Conservation (phyloP, 768 basidiomycete species). For the Rhodotorula babjevae region DNA sequence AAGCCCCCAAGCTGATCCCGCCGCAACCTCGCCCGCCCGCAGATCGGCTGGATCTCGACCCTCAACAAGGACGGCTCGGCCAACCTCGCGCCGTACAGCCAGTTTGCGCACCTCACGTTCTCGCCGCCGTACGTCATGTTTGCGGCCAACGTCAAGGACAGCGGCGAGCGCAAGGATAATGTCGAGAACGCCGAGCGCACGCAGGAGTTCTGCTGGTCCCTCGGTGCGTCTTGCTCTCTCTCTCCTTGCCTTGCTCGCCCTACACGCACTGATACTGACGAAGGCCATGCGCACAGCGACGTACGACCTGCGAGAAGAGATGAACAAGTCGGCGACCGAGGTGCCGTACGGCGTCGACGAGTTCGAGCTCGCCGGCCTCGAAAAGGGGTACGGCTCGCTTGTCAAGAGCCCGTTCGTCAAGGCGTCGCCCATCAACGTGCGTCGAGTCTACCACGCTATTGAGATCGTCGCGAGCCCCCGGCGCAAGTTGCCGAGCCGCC, state of each 20-base stretch:
- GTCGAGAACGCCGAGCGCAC: slow-evolving; percentile 2
- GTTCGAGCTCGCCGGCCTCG: slow-evolving; percentile 5
- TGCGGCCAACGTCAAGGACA: slow-evolving; percentile 4
- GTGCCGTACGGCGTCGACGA: slow-evolving; percentile 13
- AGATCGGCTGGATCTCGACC: slow-evolving; percentile 26
- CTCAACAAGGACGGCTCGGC: slow-evolving; percentile 6
- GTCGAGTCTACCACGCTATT: neutral
- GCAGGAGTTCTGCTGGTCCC: slow-evolving; percentile 15
- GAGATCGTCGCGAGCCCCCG: too few species aligned
- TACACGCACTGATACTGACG: neutral
- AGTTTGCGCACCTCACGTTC: slow-evolving; percentile 9
- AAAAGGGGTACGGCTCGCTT: neutral
- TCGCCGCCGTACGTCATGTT: slow-evolving; percentile 19
- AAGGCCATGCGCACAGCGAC: neutral
- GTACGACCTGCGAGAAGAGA: slow-evolving; percentile 11
- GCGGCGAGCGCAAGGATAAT: slow-evolving; percentile 4
- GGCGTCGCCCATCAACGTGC: slow-evolving; percentile 12
- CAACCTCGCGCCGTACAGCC: slow-evolving; percentile 14
- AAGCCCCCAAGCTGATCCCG: too few species aligned
- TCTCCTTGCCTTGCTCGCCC: neutral
- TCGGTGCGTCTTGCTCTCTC: neutral
- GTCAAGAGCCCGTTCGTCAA: slow-evolving; percentile 8
- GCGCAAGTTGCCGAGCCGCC: too few species aligned
- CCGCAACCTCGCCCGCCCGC: neutral
- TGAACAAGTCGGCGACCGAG: slow-evolving; percentile 4